Base-by-base conservation (phyloP, 2,329 filamentous ascomycete genomes). In the Fusarium sororula region DNA sequence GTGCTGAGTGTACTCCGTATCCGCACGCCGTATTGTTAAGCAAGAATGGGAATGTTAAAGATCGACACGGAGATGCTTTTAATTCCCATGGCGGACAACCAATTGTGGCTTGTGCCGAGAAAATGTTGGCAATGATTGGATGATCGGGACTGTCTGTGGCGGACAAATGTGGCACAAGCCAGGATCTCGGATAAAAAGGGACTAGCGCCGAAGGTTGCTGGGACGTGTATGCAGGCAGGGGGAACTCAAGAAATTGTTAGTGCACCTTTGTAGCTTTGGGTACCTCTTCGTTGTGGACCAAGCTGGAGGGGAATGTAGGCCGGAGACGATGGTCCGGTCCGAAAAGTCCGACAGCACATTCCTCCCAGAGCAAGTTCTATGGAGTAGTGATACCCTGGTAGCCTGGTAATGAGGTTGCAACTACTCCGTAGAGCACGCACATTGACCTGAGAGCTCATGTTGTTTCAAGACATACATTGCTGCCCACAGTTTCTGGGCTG, bases 211-310 rank as follows among this genome's bases (percentile, higher is more conserved):
- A n/a, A 44, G n/a, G 32, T 54, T 50, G 45, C 51, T 14, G 9
- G 54, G 28, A 51, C 15, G 18, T 68, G 37, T 42, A 47, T 50
- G 35, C 57, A 44, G 56, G 32, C 61, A 58, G 56, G 59, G 59
- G 62, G 60, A 57, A 35, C 57, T 57, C 66, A 70, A 57, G 44
- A 51, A 44, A 63, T 64, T 76, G 74, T 77, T 74, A 74, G 70
- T 59, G 62, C 64, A 67, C 28, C 17, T n/a, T 72, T 67, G 66
- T 74, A 67, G 51, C 54, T 66, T 50, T 63, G 44, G 32, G 75
- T 75, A 74, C 75, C 63, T 26, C 26, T 12, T 41, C 24, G 14
- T 35, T 47, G 57, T 32, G 42, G 38, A 32, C 41, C 26, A 30
- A 41, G 32, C 32, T 35, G 14, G 32, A 35, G 38, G 66, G 58